Evolutionary conservation across 495 filamentous ascomycete genomes (phyloP), one percentile per base, ranked within the genome.

Genomic region (Hyaloscypha bicolor): DNA sequence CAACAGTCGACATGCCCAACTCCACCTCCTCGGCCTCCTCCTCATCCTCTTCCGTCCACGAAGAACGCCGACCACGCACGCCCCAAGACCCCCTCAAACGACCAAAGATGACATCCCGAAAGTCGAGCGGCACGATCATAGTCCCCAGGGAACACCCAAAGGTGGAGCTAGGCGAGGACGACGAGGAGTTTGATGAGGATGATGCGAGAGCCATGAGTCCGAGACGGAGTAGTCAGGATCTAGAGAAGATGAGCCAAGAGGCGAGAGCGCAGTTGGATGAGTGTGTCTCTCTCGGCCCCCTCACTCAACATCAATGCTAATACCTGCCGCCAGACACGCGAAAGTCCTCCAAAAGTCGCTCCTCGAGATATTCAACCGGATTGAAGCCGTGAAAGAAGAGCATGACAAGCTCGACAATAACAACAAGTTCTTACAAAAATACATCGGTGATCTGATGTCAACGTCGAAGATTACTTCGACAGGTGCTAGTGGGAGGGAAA

Each of bases 201-300:
- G 95, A 97, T 75, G 93, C 94, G 48, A 82, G 94, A 64, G 89
- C 93, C 52, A 99, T 99, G 95, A 97, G 93, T 77, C 95, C 95
- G 1, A 86, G 94, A 67, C 84, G 94, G 71, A 96, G 91, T 70
- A 96, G 88, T 65, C 92, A 93, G 59, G 94, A 99, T 71, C 81
- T 97, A 33, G 91, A 97, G 72, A 85, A 85, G 70, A 83, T 99
- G 80, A 88, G 93, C 60, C 87, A 91, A 73, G 91, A 94, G 71
- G 92, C 93, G 56, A 84, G 82, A 55, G 79, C 79, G 64, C 82
- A 85, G 63, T 77, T 85, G 57, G 86, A 87, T 87, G 77, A 82
- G 86, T 81, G 48, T 61, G 91, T 64, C n/a, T 22, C 84, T 73
- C 84, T 73, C 45, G 21, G 21, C 21, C 32, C 29, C 45, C 51